Evolutionary conservation across 257 asterid species (phyloP), one percentile per base, ranked within the genome.

Genomic region (Nicotiana obtusifolia): DNA sequence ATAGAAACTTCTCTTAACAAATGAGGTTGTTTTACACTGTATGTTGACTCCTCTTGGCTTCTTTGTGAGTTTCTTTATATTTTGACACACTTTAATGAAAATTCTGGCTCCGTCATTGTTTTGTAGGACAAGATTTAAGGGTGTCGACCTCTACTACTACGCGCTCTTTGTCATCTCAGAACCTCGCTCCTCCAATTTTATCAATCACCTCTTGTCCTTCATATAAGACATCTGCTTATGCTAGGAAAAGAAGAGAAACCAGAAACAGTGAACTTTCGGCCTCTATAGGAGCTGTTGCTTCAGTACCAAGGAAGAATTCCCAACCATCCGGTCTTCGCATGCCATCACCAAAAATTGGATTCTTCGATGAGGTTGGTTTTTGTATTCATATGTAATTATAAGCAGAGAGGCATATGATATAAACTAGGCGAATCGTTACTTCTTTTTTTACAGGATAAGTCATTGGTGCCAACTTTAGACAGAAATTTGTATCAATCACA

Each of bases 301-400:
- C 81, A 28, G 35, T 73, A 16, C 84, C 89, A 19, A 57, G 77
- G n/a, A 68, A 81, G 66, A 80, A 60, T 62, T 26, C 83, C 22
- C 87, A 78, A 82, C 91, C 87, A 49, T 92, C 98, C 15, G 82
- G 87, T 44, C 90, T 93, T 19, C 93, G 94, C 4, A 87, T 86
- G 71, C 97, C 97, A 56, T 88, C 93, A 33, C 92, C 95, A 9
- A 87, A 16, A 67, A 86, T 88, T 68, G 91, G 97, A 66, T 91
- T 86, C 75, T 93, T 91, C 11, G 90, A 86, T 47, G 91, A 91
- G 95, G 94, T 93, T 73, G 14, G 81, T 71, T 71, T 28, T 59
- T 33, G 19, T 17, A 10, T 26, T 16, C 31, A 22, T 22, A 19
- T 41, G 57, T 47, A 35, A 2, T 14, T 68, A 11, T 17, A 84